These are phyloP conservation scores for Aureobasidium mangrovei DNA, from an alignment of 2,329 filamentous ascomycete species.

Conservation along the genomic window DNA sequence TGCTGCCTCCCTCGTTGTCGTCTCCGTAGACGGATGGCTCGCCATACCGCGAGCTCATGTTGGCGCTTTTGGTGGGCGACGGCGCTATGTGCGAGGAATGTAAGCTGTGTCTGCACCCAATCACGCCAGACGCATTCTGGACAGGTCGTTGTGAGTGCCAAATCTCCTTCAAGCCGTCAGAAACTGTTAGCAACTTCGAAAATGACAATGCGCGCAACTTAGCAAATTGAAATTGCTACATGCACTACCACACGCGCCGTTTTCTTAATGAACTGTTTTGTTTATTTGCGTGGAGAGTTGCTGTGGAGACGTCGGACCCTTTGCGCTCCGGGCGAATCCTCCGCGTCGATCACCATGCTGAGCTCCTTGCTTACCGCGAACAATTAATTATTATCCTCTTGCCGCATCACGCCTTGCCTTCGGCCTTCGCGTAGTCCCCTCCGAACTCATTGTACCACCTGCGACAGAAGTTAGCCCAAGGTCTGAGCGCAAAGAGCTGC, in stretches of 20 bases:
- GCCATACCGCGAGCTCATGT: slow-evolving; percentile 23
- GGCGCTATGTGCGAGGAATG: slow-evolving; percentile 5
- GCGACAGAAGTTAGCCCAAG: not conserved
- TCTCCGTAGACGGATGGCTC: slow-evolving; percentile 36
- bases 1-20: slow-evolving; percentile 29
- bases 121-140: slow-evolving; percentile 1
- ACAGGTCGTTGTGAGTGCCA: slow-evolving; percentile 5
- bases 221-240: not conserved
- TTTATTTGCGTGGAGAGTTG: slow-evolving; percentile 1
- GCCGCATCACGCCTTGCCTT: slow-evolving; percentile 13
- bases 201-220: slow-evolving; percentile 3
- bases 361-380: not conserved
- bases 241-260: not conserved
- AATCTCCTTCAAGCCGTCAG: not conserved
- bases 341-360: not conserved
- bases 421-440: slow-evolving; percentile 21
- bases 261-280: slow-evolving; percentile 3
- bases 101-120: not conserved
- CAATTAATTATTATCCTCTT: not conserved
- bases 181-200: not conserved
- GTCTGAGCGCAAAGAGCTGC: not conserved
- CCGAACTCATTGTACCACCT: slow-evolving; percentile 26
- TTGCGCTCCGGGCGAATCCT: not conserved
- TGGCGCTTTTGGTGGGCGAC: not conserved
- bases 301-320: not conserved